These are phyloP conservation scores for Yarrowia divulgata DNA, from an alignment of 805 yeast species.

Conservation along the genomic window DNA sequence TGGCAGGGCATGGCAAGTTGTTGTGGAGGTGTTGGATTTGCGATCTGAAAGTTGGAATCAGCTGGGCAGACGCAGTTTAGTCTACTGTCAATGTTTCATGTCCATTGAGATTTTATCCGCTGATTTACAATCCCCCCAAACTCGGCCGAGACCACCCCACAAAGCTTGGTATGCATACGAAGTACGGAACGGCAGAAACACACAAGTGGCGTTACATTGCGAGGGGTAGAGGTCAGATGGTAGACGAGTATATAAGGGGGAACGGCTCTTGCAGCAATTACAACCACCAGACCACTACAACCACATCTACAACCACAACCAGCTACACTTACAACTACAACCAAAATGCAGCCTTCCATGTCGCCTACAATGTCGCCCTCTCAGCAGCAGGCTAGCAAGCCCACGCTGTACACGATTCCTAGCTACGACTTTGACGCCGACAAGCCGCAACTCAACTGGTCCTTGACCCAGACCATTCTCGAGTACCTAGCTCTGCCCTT, in stretches of 20 bases:
- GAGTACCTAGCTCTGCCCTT: constrained; percentile 21
- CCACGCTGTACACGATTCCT: constrained; percentile 18
- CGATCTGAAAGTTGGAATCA: neutral
- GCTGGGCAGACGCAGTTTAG: neutral
- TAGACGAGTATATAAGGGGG: neutral
- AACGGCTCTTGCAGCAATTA: too few relatives aligned
- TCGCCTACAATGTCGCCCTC: constrained; percentile 6
- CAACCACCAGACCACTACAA: neutral
- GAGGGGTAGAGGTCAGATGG: constrained; percentile 10
- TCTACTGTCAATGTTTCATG: neutral
- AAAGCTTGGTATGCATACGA: constrained; percentile 32
- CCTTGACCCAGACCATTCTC: constrained; percentile 20
- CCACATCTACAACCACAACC: neutral
- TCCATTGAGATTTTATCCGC: neutral
- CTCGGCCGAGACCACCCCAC: neutral
- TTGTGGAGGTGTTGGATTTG: neutral
- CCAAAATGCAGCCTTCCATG: neutral
- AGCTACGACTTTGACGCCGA: constrained; percentile 35
- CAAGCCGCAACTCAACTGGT: constrained; percentile 12
- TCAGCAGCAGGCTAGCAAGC: neutral
- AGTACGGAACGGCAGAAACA: neutral
- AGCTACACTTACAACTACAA: neutral
- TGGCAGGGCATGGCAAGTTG: neutral
- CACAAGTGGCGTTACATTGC: constrained; percentile 1
- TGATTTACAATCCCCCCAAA: neutral